These are phyloP conservation scores for Acmispon strigosus DNA, from an alignment of 306 rosid species.

Conservation along the genomic window DNA sequence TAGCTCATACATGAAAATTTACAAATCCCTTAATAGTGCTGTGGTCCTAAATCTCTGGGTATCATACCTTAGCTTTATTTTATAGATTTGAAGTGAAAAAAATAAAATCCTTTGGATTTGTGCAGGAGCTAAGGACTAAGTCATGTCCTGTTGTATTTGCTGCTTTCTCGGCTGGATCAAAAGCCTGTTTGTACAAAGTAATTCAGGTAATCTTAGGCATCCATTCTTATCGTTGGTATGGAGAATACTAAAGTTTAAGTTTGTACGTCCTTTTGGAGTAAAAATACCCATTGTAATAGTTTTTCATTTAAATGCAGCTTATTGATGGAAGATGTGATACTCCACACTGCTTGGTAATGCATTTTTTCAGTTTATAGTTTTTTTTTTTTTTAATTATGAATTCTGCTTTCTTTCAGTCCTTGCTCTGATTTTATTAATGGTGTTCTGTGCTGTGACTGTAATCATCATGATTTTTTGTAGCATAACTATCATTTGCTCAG, in stretches of 20 bases:
- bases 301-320: constrained; percentile 49
- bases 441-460: background rate
- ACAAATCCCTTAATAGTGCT: background rate
- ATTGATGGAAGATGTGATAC: constrained; percentile 70
- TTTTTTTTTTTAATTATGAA: background rate
- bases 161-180: constrained; percentile 77
- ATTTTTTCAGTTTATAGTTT: background rate
- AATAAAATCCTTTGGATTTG: constrained; percentile 16
- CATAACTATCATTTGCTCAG: constrained; percentile 58
- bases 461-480: constrained; percentile 34
- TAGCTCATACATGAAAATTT: constrained; percentile 2
- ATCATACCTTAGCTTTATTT: constrained; percentile 1
- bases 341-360: constrained; percentile 58
- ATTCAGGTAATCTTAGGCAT: constrained; percentile 54
- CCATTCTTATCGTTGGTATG: constrained; percentile 3
- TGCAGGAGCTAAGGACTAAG: constrained; percentile 69
- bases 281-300: constrained; percentile 9
- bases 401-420: background rate
- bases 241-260: constrained; percentile 12
- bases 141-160: constrained; percentile 81
- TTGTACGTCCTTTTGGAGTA: background rate
- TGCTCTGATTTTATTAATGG: background rate
- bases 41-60: background rate
- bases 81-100: constrained; percentile 8
- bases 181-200: constrained; percentile 81